Base-by-base conservation (phyloP, 129 eudicot species). In the Tagetes erecta region DNA sequence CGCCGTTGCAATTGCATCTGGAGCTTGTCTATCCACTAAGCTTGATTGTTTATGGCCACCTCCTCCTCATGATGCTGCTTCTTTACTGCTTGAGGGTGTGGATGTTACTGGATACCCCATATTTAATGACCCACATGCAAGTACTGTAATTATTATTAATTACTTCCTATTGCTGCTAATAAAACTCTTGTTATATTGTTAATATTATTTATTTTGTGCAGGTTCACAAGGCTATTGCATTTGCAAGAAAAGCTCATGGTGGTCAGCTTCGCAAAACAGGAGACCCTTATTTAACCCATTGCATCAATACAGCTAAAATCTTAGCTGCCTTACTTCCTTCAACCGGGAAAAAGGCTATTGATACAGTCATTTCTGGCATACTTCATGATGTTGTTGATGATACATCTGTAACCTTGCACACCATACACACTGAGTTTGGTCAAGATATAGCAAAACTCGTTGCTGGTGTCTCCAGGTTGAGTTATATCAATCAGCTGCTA, bases 321-420 rank as follows among this genome's bases (percentile, higher is more conserved):
- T 64, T 93, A 64, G 98, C 96, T 62, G 87, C 75, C 1, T 83
- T 93, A 75, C 89, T 90, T 75, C 98, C 98, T n/a, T 76, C 96
- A 57, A 69, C 81, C 70, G 96, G 98, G 49, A 85, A 87, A 83
- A 83, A 89, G 65, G 96, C 97, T 83, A 79, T 90, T 67, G 95
- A 93, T 81, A 87, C 98, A 47, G 86, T 93, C 69, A 88, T 93
- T 56, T 90, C 98, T 38, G 96, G 97, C 70, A 90, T 93, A 77
- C 98, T 93, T 45, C 96, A 93, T 86, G 97, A 93, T 57, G 92
- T 93, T 52, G 83, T 90, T 74, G 97, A 93, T 74, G 98, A 93
- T 78, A 93, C 97, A 31, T 44, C 81, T 80, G 89, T 86, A 84
- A 83, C 81, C 70, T 64, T 93, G 82, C 63, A 64, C 78, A 81